Percentiles rank a stretch among this genome's conserved stretches.
Conservation (phyloP, 768 basidiomycete species). For the Leucocoprinus sp. region DNA sequence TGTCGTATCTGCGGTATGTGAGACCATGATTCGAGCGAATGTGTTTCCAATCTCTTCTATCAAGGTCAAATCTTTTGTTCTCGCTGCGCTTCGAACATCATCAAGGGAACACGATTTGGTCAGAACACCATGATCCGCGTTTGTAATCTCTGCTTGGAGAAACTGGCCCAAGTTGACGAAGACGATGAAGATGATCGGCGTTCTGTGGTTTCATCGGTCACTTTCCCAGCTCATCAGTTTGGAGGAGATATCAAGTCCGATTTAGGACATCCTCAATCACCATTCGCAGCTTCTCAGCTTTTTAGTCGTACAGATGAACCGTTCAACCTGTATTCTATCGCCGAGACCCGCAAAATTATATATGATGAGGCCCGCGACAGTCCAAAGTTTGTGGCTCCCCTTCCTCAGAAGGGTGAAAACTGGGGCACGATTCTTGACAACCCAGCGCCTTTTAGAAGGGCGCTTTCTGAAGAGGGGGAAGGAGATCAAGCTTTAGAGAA, state of each 20-base stretch:
- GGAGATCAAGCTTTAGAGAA: constrained; percentile 35
- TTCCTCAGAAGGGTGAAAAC: constrained; percentile 32
- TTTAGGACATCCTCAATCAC: constrained; percentile 57
- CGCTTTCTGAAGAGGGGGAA: constrained; percentile 70
- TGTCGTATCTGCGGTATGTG: constrained; percentile 89
- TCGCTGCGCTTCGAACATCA: constrained; percentile 92
- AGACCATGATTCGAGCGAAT: not conserved
- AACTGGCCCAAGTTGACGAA: constrained; percentile 78
- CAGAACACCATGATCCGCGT: constrained; percentile 93
- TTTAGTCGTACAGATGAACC: constrained; percentile 74
- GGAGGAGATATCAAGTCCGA: constrained; percentile 34
- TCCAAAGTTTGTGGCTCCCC: constrained; percentile 41
- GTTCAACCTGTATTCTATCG: constrained; percentile 76
- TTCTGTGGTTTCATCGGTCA: constrained; percentile 66
- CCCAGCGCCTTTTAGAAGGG: constrained; percentile 69
- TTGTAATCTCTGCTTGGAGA: constrained; percentile 92
- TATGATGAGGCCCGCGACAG: constrained; percentile 48
- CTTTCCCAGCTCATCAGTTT: constrained; percentile 75
- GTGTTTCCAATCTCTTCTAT: not conserved
- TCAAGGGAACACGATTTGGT: constrained; percentile 89
- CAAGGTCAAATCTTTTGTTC: constrained; percentile 96
- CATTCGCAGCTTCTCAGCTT: constrained; percentile 80
- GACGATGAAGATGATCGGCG: constrained; percentile 88
- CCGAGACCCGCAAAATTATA: constrained; percentile 55
- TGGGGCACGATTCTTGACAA: constrained; percentile 47